Evolutionary conservation across 2,329 filamentous ascomycete species (phyloP).

Genomic region (Emergomyces africanus): DNA sequence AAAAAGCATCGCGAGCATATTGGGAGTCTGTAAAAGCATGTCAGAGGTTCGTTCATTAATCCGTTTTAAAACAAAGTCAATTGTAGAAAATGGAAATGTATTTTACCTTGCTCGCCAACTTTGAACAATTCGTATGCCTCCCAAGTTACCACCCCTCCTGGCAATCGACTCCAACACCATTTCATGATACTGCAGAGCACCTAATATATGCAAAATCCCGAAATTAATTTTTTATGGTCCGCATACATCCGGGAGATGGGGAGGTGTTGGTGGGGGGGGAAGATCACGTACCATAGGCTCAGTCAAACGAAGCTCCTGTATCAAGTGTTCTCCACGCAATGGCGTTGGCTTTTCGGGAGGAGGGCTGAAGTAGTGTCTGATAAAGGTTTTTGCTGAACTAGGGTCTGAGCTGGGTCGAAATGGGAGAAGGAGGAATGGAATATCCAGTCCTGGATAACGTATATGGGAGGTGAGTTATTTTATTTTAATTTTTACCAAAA

Average conservation of each 20-base stretch:
- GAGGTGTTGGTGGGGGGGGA: too few relatives aligned
- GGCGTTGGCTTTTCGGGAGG: slow-evolving; percentile 44
- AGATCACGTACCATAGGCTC: slow-evolving; percentile 71
- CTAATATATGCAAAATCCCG: slow-evolving; percentile 33
- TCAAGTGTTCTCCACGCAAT: slow-evolving; percentile 54
- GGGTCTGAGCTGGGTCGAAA: slow-evolving; percentile 90
- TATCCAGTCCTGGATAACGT: slow-evolving; percentile 58
- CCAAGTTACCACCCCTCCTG: slow-evolving; percentile 89
- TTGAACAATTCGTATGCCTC: slow-evolving; percentile 94
- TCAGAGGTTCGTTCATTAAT: slow-evolving; percentile 4
- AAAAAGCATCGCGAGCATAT: slow-evolving; percentile 84
- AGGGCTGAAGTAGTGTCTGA: slow-evolving; percentile 81
- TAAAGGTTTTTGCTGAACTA: slow-evolving; percentile 79
- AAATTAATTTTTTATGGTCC: slow-evolving; percentile 4
- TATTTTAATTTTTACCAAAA: too few relatives aligned
- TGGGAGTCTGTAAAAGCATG: slow-evolving; percentile 56
- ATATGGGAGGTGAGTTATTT: slow-evolving; percentile 15
- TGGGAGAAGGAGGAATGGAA: slow-evolving; percentile 83
- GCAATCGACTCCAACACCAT: slow-evolving; percentile 94
- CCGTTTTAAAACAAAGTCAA: neutral
- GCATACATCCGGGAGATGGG: neutral
- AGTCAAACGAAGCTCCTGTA: slow-evolving; percentile 79
- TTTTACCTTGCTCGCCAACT: slow-evolving; percentile 79
- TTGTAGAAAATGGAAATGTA: slow-evolving; percentile 5
- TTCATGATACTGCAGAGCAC: slow-evolving; percentile 89